Conservation (phyloP, 768 basidiomycete species). For the Psilocybe cubensis region DNA sequence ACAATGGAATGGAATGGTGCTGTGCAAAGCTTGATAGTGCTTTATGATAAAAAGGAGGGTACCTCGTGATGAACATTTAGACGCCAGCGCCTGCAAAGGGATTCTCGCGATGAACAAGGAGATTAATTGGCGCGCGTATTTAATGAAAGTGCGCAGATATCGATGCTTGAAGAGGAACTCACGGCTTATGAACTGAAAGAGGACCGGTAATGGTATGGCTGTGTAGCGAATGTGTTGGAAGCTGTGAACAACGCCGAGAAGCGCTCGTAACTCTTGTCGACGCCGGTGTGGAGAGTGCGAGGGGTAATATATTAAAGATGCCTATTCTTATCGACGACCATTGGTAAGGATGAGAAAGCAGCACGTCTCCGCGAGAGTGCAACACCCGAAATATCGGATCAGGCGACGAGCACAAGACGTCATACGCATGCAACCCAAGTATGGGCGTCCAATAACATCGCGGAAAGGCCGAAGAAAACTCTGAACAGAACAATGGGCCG, state of each 20-base stretch:
- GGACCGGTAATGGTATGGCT: not conserved
- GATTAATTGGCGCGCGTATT: not conserved
- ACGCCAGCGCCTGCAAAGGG: not conserved
- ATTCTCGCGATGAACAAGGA: conserved; percentile 1
- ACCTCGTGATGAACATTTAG: not conserved
- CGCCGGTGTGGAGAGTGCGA: not conserved
- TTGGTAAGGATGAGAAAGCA: not conserved
- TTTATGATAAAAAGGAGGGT: not conserved
- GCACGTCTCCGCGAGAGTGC: no score
- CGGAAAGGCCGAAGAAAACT: not conserved
- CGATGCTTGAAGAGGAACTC: not conserved
- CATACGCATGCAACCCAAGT: not conserved
- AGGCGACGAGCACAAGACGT: not conserved
- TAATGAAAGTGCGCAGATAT: not conserved
- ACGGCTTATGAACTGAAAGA: no score
- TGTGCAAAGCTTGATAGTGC: no score
- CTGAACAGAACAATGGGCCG: not conserved
- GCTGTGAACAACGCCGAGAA: not conserved
- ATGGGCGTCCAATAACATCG: not conserved
- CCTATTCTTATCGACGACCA: not conserved
- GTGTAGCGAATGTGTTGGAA: not conserved
- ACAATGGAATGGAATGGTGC: no score
- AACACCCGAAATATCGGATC: not conserved
- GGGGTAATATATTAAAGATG: not conserved
- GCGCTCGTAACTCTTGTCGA: not conserved